Conservation (phyloP, 306 rosid species). For the Albizia julibrissin region DNA sequence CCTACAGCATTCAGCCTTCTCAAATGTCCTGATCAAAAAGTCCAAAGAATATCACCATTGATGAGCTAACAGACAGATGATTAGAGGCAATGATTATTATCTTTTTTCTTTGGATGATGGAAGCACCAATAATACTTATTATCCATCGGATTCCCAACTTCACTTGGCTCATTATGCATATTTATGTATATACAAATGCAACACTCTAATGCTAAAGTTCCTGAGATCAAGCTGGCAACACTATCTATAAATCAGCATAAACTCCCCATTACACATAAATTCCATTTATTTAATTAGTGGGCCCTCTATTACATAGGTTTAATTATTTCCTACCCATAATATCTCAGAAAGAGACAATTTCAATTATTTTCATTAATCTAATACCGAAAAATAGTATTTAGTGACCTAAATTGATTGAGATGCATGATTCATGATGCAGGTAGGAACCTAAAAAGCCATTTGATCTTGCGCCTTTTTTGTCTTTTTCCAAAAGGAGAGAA, state of each 20-base stretch:
- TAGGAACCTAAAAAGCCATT: not conserved
- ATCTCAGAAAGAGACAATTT: not conserved
- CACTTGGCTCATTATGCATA: not conserved
- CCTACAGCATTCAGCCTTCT: not conserved
- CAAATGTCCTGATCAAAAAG: not conserved
- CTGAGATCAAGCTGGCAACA: conserved; percentile 18
- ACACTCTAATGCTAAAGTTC: conserved; percentile 3
- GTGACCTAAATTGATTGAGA: not conserved
- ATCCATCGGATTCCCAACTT: conserved; percentile 20
- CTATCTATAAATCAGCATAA: not conserved
- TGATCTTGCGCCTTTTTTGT: not conserved
- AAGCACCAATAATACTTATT: conserved; percentile 5
- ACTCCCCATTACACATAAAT: not conserved
- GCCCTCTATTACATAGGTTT: not conserved
- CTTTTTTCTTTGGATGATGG: conserved; percentile 4
- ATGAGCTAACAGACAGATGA: conserved; percentile 2
- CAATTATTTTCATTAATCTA: not conserved
- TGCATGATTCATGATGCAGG: not conserved
- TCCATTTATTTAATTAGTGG: conserved; percentile 5
- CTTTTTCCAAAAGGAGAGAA: not conserved
- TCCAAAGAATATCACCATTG: not conserved
- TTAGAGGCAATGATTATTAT: not conserved
- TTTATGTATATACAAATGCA: conserved; percentile 7
- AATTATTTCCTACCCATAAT: not conserved
- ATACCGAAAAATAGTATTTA: not conserved